Conservation (phyloP, 371 early-diverging fungal genomes). For the Mortierella sp. region DNA sequence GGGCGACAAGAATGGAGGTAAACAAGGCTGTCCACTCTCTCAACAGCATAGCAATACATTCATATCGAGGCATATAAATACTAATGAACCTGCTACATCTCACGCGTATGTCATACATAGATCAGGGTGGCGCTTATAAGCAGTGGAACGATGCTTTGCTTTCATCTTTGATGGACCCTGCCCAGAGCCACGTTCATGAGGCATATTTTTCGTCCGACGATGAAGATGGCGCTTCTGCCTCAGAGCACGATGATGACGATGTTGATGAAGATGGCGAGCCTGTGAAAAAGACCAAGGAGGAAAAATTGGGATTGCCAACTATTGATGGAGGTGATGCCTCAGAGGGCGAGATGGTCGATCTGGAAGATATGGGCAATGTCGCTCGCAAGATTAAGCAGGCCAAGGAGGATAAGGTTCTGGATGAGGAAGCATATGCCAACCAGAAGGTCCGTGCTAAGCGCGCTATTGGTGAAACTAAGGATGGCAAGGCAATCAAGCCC, state of each 20-base stretch:
- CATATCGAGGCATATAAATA: neutral
- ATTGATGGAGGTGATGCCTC: constrained; percentile 59
- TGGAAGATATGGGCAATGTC: constrained; percentile 81
- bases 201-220: constrained; percentile 62
- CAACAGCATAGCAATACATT: neutral
- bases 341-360: constrained; percentile 77
- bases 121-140: constrained; percentile 69
- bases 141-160: constrained; percentile 66
- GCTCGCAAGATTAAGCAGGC: constrained; percentile 71
- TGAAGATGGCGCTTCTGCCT: constrained; percentile 55
- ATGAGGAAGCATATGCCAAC: constrained; percentile 67
- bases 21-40: neutral
- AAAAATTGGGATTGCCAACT: constrained; percentile 50
- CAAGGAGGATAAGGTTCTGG: constrained; percentile 66
- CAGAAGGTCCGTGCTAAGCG: constrained; percentile 67
- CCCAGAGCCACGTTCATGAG: constrained; percentile 56
- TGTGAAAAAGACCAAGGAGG: constrained; percentile 52
- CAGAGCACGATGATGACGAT: constrained; percentile 64
- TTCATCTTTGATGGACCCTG: constrained; percentile 64
- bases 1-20: constrained; percentile 73
- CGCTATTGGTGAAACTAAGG: constrained; percentile 56
- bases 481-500: constrained; percentile 51
- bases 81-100: neutral
- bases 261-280: constrained; percentile 53
- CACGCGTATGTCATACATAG: constrained; percentile 14